Percentiles rank a stretch among this genome's conserved stretches.
Evolutionary conservation across 2,329 filamentous ascomycete species (phyloP).

Genomic region (Exophiala lecanii-corni): DNA sequence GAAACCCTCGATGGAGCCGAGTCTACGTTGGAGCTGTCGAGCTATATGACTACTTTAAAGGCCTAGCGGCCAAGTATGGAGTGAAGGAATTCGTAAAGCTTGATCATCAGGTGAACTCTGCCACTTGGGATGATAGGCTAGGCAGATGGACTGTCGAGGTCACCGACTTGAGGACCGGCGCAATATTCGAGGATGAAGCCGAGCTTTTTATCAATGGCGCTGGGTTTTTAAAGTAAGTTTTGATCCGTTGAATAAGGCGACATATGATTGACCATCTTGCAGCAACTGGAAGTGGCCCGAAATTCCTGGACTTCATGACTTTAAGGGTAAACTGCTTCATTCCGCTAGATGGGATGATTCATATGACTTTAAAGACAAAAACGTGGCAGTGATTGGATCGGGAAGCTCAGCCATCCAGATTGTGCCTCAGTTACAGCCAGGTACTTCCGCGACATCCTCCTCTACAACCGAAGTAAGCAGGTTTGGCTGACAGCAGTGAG

Average conservation of each 20-base stretch:
- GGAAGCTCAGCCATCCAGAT: slow-evolving; percentile 27
- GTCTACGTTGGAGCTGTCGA: slow-evolving; percentile 38
- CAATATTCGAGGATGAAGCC: slow-evolving; percentile 26
- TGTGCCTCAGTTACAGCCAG: slow-evolving; percentile 28
- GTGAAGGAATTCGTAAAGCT: slow-evolving; percentile 40
- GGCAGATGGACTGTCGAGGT: slow-evolving; percentile 52
- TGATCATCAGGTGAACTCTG: slow-evolving; percentile 50
- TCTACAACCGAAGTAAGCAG: too few species aligned
- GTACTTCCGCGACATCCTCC: too few species aligned
- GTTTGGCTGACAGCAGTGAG: not conserved
- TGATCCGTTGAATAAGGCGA: not conserved
- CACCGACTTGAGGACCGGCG: slow-evolving; percentile 9
- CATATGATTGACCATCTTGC: slow-evolving; percentile 3
- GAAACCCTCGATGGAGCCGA: slow-evolving; percentile 40
- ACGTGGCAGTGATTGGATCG: slow-evolving; percentile 25
- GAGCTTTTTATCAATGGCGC: slow-evolving; percentile 56
- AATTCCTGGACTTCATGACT: slow-evolving; percentile 28
- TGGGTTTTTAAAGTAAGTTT: slow-evolving; percentile 43
- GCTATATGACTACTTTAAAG: slow-evolving; percentile 41
- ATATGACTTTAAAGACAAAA: slow-evolving; percentile 16
- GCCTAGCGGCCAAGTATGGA: slow-evolving; percentile 35
- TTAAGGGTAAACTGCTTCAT: slow-evolving; percentile 36
- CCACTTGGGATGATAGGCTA: slow-evolving; percentile 51
- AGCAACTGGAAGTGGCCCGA: slow-evolving; percentile 24
- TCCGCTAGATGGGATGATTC: slow-evolving; percentile 36